Conservation (phyloP, 352 stramenopile genomes). For the Pythium phragmiticola region DNA sequence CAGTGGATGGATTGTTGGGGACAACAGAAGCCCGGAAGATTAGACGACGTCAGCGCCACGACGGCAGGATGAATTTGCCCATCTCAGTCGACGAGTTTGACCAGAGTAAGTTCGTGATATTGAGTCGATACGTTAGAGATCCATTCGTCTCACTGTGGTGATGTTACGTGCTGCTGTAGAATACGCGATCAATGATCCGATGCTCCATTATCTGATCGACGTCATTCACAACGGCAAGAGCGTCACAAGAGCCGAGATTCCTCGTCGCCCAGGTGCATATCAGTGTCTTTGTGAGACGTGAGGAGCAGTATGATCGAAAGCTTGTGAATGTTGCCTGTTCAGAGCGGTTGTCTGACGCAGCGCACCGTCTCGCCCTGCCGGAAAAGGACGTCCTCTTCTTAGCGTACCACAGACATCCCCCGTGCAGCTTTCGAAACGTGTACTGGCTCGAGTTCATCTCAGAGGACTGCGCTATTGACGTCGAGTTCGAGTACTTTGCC, state of each 20-base stretch:
- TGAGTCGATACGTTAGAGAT: neutral
- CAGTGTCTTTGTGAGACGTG: too few relatives aligned
- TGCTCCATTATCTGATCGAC: neutral
- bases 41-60: too few relatives aligned
- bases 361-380: neutral
- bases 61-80: too few relatives aligned
- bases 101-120: slow-evolving; percentile 11
- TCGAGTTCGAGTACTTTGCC: slow-evolving; percentile 45
- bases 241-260: neutral
- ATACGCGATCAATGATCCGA: neutral
- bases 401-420: slow-evolving; percentile 23
- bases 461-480: slow-evolving; percentile 34
- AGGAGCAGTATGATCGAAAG: too few relatives aligned
- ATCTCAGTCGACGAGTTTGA: slow-evolving; percentile 14
- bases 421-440: too few relatives aligned
- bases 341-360: neutral
- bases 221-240: neutral
- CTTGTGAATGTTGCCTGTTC: neutral
- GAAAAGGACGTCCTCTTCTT: slow-evolving; percentile 67
- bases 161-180: neutral
- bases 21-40: too few relatives aligned
- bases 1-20: too few relatives aligned
- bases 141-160: neutral
- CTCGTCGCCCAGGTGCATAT: neutral
- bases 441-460: slow-evolving; percentile 60